Evolutionary conservation across 2,329 filamentous ascomycete species (phyloP).

Genomic region (Ophiostoma populinum): DNA sequence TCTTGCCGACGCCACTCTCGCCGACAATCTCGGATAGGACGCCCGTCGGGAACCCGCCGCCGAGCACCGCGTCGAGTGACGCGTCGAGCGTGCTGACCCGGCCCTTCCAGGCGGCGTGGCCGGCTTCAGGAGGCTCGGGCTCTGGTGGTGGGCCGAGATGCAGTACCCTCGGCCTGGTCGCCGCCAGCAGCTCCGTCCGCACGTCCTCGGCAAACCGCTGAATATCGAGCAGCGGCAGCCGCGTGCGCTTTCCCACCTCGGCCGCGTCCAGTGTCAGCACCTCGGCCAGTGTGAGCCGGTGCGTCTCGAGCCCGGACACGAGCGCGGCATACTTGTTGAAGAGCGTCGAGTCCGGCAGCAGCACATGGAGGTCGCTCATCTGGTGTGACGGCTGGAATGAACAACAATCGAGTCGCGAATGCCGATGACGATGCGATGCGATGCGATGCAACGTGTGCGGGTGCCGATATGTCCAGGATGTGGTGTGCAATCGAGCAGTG

Average conservation of each 20-base stretch:
- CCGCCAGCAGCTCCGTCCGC: slow-evolving; percentile 2
- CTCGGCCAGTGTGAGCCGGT: slow-evolving; percentile 62
- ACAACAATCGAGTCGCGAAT: too few relatives aligned
- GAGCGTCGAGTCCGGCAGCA: slow-evolving; percentile 65
- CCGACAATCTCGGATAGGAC: slow-evolving; percentile 80
- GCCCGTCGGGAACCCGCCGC: slow-evolving; percentile 68
- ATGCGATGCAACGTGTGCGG: too few relatives aligned
- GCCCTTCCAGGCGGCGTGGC: slow-evolving; percentile 13
- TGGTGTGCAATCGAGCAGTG: too few relatives aligned
- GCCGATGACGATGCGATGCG: too few relatives aligned
- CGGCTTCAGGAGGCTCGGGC: background rate
- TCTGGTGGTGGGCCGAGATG: too few relatives aligned
- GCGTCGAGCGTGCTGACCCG: slow-evolving; percentile 68
- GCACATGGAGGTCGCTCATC: slow-evolving; percentile 74
- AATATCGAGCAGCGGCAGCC: slow-evolving; percentile 64
- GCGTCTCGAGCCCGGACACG: slow-evolving; percentile 62
- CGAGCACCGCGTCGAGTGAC: slow-evolving; percentile 51
- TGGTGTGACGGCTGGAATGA: too few relatives aligned
- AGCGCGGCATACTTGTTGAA: slow-evolving; percentile 51
- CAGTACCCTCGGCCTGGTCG: background rate
- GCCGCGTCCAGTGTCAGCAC: slow-evolving; percentile 67
- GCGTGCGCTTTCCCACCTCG: slow-evolving; percentile 73
- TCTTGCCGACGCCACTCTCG: slow-evolving; percentile 90
- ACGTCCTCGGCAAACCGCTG: slow-evolving; percentile 41
- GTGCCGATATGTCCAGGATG: too few relatives aligned